Conservation (phyloP, 169 alveolate genomes). For the Pseudocohnilembus persalinus region DNA sequence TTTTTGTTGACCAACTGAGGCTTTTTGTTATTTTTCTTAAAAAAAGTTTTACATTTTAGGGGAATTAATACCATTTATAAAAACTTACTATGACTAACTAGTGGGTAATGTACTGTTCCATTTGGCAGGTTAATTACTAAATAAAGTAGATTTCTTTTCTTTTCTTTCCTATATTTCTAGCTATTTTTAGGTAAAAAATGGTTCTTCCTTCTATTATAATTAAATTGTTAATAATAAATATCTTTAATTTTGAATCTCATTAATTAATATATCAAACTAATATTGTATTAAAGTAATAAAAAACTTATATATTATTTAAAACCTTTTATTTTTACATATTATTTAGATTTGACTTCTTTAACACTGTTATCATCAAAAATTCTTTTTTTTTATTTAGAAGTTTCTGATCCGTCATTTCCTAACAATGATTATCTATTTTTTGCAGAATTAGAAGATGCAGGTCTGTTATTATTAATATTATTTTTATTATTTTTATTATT, state of each 20-base stretch:
- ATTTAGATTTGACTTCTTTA: neutral
- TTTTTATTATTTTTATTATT: too few species aligned
- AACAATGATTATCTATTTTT: too few species aligned
- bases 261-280: neutral
- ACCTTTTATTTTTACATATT: neutral
- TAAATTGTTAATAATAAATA: too few species aligned
- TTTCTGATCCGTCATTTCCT: neutral
- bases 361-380: neutral
- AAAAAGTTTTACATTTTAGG: neutral
- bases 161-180: neutral
- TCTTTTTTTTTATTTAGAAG: too few species aligned
- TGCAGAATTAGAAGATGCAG: neutral
- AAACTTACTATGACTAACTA: neutral
- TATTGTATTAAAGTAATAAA: too few species aligned
- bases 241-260: too few species aligned
- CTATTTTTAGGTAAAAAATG: neutral
- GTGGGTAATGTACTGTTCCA: neutral
- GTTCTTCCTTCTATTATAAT: neutral
- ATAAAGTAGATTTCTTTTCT: neutral
- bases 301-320: neutral
- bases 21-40: neutral
- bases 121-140: too few species aligned
- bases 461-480: neutral
- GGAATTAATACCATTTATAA: neutral
- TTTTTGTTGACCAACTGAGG: too few species aligned